Base-by-base conservation (phyloP, 2,329 filamentous ascomycete genomes). In the Elsinoe batatas region DNA sequence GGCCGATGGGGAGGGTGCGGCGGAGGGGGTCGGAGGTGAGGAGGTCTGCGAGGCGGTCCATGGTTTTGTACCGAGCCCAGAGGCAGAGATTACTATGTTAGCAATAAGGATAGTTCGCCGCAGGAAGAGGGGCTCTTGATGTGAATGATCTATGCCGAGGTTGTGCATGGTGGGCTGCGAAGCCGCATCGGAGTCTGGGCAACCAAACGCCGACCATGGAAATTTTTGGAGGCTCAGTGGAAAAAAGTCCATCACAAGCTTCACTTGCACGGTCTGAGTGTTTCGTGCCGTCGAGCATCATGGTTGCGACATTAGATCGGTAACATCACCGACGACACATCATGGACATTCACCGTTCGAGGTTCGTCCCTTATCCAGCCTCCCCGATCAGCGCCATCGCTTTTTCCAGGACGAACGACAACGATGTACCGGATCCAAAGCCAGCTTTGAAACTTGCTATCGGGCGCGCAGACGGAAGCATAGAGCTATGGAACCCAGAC, bases 321-420 rank as follows among this genome's bases (percentile, higher is more conserved):
- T 44, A 26, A 44, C n/a, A 33, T 4, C 30, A 4, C 26, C 32
- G 32, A 30, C 4, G 3, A 3, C n/a, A 37, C 53, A 63, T 49
- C 58, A 96, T 97, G 91, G 91, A 97, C 73, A 85, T 98, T 68
- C 93, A 98, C 76, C 88, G 93, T 65, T 95, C 91, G 68, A 88
- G 93, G 68, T 98, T 98, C 74, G 87, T 98, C 63, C 87, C 88
- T 38, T 97, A 88, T 72, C 89, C 90, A 61, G 86, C 89, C 6
- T 89, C 89, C 58, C 85, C 90, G 57, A 96, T 98, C 72, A 97
- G 95, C 73, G 85, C 89, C 60, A 81, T 97, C 67, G 89, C 91
- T 62, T 97, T 98, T 71, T 95, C 93, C 5, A 88, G 95, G 68
- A 77, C 86, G 17, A 75, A 70, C 61, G 75, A 77, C 64, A 68